These are phyloP conservation scores for Mycosphaerella sp. DNA, from an alignment of 2,329 filamentous ascomycete genomes.

Conservation along the genomic window DNA sequence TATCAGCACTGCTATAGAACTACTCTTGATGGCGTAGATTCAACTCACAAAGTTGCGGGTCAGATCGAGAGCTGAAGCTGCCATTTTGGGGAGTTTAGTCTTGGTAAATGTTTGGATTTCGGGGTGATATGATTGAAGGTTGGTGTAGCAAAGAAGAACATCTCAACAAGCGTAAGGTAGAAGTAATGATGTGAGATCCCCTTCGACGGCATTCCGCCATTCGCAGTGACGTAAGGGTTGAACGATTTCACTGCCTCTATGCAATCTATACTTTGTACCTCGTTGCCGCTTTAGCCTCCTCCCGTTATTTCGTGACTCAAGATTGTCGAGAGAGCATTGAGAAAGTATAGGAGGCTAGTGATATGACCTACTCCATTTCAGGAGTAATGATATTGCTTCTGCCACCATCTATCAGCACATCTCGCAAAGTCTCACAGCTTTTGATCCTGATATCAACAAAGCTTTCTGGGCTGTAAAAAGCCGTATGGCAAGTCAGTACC, in stretches of 20 bases:
- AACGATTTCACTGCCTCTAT: neutral
- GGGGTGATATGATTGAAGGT: neutral
- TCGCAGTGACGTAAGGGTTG: neutral
- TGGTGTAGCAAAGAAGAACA: neutral
- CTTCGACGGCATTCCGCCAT: neutral
- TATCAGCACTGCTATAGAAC: too few species aligned
- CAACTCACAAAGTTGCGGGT: slow-evolving; percentile 13
- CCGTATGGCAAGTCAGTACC: slow-evolving; percentile 31
- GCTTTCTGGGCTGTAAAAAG: slow-evolving; percentile 28
- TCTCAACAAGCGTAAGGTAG: too few species aligned
- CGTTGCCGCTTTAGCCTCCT: neutral
- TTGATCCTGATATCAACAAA: slow-evolving; percentile 28
- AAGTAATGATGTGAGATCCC: too few species aligned
- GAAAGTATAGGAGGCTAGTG: neutral
- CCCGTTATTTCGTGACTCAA: too few species aligned
- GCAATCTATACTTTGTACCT: neutral
- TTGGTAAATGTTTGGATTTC: too few species aligned
- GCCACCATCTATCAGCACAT: slow-evolving; percentile 26
- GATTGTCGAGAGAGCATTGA: too few species aligned
- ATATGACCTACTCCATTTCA: slow-evolving; percentile 23
- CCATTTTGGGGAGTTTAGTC: slow-evolving; percentile 4
- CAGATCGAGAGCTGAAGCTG: slow-evolving; percentile 10
- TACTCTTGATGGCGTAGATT: neutral
- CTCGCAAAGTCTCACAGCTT: slow-evolving; percentile 27
- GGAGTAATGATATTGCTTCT: slow-evolving; percentile 26